phyloP scores from a whole-genome alignment of 768 basidiomycete genomes.

The Mycena vulgaris region DNA sequence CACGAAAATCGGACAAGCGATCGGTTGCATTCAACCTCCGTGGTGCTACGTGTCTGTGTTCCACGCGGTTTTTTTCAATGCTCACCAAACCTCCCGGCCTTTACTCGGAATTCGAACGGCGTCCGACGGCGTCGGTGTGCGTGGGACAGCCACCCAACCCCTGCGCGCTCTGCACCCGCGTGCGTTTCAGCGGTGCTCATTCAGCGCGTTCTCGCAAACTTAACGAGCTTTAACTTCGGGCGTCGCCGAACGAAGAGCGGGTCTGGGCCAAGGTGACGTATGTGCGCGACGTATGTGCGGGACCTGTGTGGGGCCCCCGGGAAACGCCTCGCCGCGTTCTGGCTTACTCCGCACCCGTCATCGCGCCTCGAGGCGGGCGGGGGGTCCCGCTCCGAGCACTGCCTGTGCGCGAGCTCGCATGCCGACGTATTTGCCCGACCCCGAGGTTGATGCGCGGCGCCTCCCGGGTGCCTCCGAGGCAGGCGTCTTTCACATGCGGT shows the following conservation, averaged over 20 bases:
- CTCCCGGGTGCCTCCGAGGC: too few relatives aligned
- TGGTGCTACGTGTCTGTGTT: not conserved
- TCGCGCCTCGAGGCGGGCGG: not conserved
- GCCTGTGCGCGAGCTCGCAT: too few relatives aligned
- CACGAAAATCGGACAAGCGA: not conserved
- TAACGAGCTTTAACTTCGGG: too few relatives aligned
- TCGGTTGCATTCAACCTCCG: not conserved
- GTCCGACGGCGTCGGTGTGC: slow-evolving; percentile 17
- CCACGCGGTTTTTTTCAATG: too few relatives aligned
- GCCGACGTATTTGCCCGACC: not conserved
- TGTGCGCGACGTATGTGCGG: too few relatives aligned
- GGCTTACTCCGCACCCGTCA: slow-evolving; percentile 23
- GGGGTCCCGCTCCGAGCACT: too few relatives aligned
- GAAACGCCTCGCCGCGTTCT: not conserved
- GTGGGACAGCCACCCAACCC: not conserved
- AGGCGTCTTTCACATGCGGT: too few relatives aligned
- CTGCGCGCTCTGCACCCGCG: not conserved
- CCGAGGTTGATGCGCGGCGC: not conserved
- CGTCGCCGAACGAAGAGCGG: too few relatives aligned
- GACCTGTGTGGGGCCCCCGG: too few relatives aligned
- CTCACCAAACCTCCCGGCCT: too few relatives aligned
- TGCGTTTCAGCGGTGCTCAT: not conserved
- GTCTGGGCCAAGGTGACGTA: too few relatives aligned
- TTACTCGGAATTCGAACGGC: not conserved
- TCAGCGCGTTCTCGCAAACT: too few relatives aligned